Percentiles rank a stretch among this genome's conserved stretches.
Conservation (phyloP, 495 filamentous ascomycete genomes). For the Sphaerosporella brunnea region DNA sequence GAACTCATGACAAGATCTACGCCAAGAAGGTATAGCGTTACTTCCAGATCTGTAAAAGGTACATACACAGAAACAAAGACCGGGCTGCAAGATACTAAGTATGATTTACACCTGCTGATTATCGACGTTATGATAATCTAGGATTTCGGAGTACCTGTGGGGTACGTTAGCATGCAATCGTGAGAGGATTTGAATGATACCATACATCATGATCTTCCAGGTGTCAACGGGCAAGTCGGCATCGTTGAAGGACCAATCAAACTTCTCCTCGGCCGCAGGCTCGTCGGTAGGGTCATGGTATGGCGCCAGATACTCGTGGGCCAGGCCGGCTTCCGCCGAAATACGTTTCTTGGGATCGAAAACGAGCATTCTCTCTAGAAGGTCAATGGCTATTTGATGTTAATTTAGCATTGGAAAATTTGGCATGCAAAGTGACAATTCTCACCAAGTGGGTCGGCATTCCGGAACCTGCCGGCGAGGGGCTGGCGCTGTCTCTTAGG, state of each 20-base stretch:
- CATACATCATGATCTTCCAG: constrained; percentile 99
- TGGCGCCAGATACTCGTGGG: constrained; percentile 82
- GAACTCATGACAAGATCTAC: constrained; percentile 11
- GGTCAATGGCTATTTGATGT: constrained; percentile 55
- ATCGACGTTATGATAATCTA: constrained; percentile 96
- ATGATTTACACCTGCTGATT: constrained; percentile 25
- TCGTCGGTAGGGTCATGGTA: constrained; percentile 97
- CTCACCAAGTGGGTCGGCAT: constrained; percentile 77
- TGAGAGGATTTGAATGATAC: background rate
- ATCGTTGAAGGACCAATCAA: constrained; percentile 99
- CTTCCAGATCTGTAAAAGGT: constrained; percentile 9
- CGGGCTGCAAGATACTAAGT: background rate
- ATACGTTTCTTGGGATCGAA: constrained; percentile 90
- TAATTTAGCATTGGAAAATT: background rate
- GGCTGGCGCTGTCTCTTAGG: constrained; percentile 90
- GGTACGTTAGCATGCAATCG: background rate
- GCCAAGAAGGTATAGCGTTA: constrained; percentile 24
- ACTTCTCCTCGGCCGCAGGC: constrained; percentile 89
- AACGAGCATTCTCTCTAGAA: constrained; percentile 91
- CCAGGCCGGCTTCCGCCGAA: constrained; percentile 63
- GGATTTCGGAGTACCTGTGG: constrained; percentile 90
- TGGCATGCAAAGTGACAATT: no score
- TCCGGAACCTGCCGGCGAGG: constrained; percentile 82
- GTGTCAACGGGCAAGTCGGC: constrained; percentile 94
- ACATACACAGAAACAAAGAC: constrained; percentile 7